A percentile compares a stretch with the other conserved stretches of the same genome.
phyloP scores from a whole-genome alignment of 2,329 filamentous ascomycete species.

The Arthrobotrys megalospora region DNA sequence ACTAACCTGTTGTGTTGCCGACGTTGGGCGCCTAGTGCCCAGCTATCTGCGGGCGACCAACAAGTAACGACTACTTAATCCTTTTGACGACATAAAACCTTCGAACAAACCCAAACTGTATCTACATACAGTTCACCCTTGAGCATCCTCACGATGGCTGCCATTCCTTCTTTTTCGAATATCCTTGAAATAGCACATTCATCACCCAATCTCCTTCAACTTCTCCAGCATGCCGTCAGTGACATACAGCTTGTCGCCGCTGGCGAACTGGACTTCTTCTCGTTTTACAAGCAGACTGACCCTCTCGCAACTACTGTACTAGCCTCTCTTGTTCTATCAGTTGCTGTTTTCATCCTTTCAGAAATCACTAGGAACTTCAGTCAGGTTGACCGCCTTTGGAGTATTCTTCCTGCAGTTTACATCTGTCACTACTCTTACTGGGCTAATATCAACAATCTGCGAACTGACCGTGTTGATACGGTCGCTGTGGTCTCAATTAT shows the following conservation, averaged over 20 bases:
- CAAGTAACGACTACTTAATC: neutral
- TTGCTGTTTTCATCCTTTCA: slow-evolving; percentile 80
- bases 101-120: neutral
- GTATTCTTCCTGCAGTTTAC: slow-evolving; percentile 87
- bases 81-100: slow-evolving; percentile 8
- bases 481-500: slow-evolving; percentile 78
- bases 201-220: slow-evolving; percentile 26
- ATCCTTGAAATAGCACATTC: slow-evolving; percentile 35
- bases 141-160: slow-evolving; percentile 31
- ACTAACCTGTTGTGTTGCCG: slow-evolving; percentile 19
- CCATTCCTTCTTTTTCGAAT: slow-evolving; percentile 36
- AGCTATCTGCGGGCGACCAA: neutral
- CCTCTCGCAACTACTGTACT: slow-evolving; percentile 83
- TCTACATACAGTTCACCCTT: neutral
- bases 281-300: slow-evolving; percentile 75
- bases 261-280: slow-evolving; percentile 33
- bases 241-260: slow-evolving; percentile 27
- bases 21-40: slow-evolving; percentile 7
- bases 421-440: slow-evolving; percentile 87
- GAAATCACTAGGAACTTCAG: slow-evolving; percentile 95
- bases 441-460: slow-evolving; percentile 81
- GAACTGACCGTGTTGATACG: slow-evolving; percentile 79
- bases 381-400: slow-evolving; percentile 96
- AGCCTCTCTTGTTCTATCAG: slow-evolving; percentile 79
- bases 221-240: slow-evolving; percentile 20